These are phyloP conservation scores for Daldinia caldariorum DNA, from an alignment of 495 filamentous ascomycete genomes.

Conservation along the genomic window DNA sequence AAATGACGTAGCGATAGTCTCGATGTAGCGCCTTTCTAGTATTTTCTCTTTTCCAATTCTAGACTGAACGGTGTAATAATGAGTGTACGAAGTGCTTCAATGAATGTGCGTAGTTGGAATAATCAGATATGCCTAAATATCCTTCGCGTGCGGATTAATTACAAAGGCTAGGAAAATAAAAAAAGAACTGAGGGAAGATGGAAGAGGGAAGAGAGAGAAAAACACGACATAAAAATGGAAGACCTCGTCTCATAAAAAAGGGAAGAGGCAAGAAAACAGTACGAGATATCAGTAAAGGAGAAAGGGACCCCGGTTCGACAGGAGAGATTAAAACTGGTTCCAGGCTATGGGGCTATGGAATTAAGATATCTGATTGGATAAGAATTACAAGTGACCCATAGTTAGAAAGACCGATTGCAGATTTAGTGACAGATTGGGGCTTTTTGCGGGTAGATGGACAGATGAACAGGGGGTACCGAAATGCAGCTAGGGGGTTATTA, in stretches of 20 bases:
- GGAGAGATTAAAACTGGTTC: slow-evolving; percentile 46
- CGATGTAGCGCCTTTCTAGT: background rate
- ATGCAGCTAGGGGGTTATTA: background rate
- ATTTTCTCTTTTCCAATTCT: background rate
- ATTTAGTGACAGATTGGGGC: slow-evolving; percentile 37
- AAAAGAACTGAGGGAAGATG: too few relatives aligned
- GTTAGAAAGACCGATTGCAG: slow-evolving; percentile 38
- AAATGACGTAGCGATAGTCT: background rate
- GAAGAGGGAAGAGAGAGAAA: slow-evolving; percentile 19
- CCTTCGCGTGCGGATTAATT: slow-evolving; percentile 34
- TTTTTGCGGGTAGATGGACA: slow-evolving; percentile 39
- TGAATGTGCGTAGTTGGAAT: slow-evolving; percentile 53
- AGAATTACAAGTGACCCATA: background rate
- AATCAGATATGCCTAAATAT: slow-evolving; percentile 32
- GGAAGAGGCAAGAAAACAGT: slow-evolving; percentile 30
- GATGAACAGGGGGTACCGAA: slow-evolving; percentile 1
- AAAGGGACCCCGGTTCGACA: slow-evolving; percentile 27
- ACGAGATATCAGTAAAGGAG: slow-evolving; percentile 41
- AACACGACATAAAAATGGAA: slow-evolving; percentile 21
- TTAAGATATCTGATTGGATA: slow-evolving; percentile 27
- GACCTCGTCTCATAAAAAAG: slow-evolving; percentile 28
- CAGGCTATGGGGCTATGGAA: slow-evolving; percentile 26
- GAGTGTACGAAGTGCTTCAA: slow-evolving; percentile 45
- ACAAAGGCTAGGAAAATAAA: slow-evolving; percentile 39
- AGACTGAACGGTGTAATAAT: slow-evolving; percentile 19